Percentiles rank a stretch among this genome's conserved stretches.
Conservation (phyloP, 805 yeast species). For the Wickerhamiella musiphila region DNA sequence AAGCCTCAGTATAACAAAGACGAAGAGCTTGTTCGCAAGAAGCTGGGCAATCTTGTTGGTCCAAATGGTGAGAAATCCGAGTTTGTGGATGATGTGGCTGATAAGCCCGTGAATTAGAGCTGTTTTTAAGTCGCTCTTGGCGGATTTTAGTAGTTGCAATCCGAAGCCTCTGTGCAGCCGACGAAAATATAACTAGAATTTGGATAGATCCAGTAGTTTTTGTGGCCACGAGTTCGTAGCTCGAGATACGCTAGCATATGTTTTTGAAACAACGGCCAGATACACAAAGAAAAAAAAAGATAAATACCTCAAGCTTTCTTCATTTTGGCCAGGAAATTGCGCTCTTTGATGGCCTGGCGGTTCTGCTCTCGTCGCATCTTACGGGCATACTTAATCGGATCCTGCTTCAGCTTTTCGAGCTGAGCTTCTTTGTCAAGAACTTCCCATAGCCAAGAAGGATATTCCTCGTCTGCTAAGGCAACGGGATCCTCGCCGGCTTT, state of each 20-base stretch:
- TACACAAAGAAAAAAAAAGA: too few relatives aligned
- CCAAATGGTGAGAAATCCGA: too few relatives aligned
- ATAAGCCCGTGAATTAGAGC: too few relatives aligned
- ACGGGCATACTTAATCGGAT: slow-evolving; percentile 51
- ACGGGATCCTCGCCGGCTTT: slow-evolving; percentile 76
- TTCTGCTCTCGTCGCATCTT: slow-evolving; percentile 52
- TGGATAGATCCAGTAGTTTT: too few relatives aligned
- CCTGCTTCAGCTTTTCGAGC: slow-evolving; percentile 35
- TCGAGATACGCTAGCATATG: slow-evolving; percentile 7
- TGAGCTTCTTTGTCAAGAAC: slow-evolving; percentile 53
- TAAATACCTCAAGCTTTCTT: slow-evolving; percentile 3
- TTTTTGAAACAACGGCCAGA: too few relatives aligned
- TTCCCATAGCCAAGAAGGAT: slow-evolving; percentile 92
- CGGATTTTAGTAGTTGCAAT: not conserved
- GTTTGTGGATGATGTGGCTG: too few relatives aligned
- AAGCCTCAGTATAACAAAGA: slow-evolving; percentile 14
- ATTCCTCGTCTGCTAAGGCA: slow-evolving; percentile 73
- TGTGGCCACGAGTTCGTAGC: too few relatives aligned
- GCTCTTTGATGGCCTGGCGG: slow-evolving; percentile 52
- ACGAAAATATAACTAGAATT: too few relatives aligned
- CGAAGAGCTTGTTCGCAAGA: slow-evolving; percentile 6
- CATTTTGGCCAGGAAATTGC: slow-evolving; percentile 58
- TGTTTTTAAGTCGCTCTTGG: not conserved
- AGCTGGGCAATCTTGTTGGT: slow-evolving; percentile 8
- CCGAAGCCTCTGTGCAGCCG: too few relatives aligned